Evolutionary conservation across 305 asterid species (phyloP), one percentile per base, ranked within the genome.

Genomic region (Solanum aculeatissimum): DNA sequence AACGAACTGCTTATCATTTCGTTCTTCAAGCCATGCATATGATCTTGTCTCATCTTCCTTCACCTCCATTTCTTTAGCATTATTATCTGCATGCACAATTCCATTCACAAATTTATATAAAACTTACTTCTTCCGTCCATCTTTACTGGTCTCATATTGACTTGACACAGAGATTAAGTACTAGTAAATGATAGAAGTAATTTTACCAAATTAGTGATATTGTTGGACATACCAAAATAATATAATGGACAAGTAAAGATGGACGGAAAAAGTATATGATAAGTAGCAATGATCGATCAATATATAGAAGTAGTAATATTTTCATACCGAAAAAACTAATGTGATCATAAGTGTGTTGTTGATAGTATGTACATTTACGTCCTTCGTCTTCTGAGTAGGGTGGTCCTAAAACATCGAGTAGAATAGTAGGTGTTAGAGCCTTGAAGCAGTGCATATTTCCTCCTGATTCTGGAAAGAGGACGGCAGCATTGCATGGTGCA

Each of bases 21-120:
- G 89, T 85, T 94, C 98, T 91, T 86, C 83, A 38, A 96, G 98
- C 99, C 98, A 96, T 57, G 91, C 96, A 83, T 92, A 90, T 63
- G 71, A 14, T 32, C 87, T 93, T 78, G 82, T 70, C 49, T 88
- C 92, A 57, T 88, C 92, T 45, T 86, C 93, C 0, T 75, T 49
- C 11, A 27, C 35, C 16, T 81, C 42, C 47, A 81, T 10, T 62
- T 62, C 62, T 62, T 58, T 66, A 21, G 21, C 11, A 43, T 0
- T 27, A 42, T 81, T 27, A 42, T 81, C 84, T 62, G 62, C 63
- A 51, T 81, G 12, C 6, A 75, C 4, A 32, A 32, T 49, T 49
- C 82, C 45, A 77, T 25, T 49, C 45, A 51, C 63, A 49, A 49
- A 9, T 27, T 23, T 21, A 60, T 60, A 21, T 21, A 60, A 60